Percentiles rank a stretch among this genome's conserved stretches.
Conservation (phyloP, 1,139 yeast species). For the Saccharomyces pastorianus region DNA sequence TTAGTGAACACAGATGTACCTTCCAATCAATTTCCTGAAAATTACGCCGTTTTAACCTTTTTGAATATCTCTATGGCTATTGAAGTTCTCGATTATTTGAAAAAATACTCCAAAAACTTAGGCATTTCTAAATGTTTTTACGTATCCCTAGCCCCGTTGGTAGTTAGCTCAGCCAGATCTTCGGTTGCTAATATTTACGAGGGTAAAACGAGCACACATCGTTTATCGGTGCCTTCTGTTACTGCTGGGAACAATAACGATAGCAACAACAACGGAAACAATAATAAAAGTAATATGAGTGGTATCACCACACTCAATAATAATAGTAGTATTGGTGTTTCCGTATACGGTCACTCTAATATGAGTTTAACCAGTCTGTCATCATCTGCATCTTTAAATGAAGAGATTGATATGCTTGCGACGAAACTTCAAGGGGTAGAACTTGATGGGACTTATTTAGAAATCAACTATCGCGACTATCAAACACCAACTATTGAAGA, state of each 20-base stretch:
- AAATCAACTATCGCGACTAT: slow-evolving; percentile 5
- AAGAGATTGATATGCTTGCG: slow-evolving; percentile 9
- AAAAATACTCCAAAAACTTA: slow-evolving; percentile 41
- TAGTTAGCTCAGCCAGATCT: slow-evolving; percentile 15
- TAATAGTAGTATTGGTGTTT: neutral
- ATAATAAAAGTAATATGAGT: slow-evolving; percentile 4
- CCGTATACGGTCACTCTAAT: slow-evolving; percentile 1
- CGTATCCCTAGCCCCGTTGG: slow-evolving; percentile 33
- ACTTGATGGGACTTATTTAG: neutral
- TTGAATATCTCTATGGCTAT: slow-evolving; percentile 76
- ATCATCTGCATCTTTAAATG: slow-evolving; percentile 12
- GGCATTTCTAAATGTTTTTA: slow-evolving; percentile 50
- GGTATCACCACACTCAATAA: neutral
- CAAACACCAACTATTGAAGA: slow-evolving; percentile 7
- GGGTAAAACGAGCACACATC: slow-evolving; percentile 3
- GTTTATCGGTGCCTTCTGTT: neutral
- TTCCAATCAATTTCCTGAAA: slow-evolving; percentile 18
- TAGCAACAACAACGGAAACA: neutral
- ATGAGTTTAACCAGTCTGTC: slow-evolving; percentile 12
- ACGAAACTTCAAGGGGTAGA: slow-evolving; percentile 1
- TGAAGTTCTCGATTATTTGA: slow-evolving; percentile 63
- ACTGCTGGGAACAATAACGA: neutral
- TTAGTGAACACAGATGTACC: slow-evolving; percentile 40
- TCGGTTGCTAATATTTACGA: slow-evolving; percentile 13
- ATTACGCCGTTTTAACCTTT: slow-evolving; percentile 76